Evolutionary conservation across 2,329 filamentous ascomycete genomes (phyloP).

Genomic region (Cladosporium sp.): DNA sequence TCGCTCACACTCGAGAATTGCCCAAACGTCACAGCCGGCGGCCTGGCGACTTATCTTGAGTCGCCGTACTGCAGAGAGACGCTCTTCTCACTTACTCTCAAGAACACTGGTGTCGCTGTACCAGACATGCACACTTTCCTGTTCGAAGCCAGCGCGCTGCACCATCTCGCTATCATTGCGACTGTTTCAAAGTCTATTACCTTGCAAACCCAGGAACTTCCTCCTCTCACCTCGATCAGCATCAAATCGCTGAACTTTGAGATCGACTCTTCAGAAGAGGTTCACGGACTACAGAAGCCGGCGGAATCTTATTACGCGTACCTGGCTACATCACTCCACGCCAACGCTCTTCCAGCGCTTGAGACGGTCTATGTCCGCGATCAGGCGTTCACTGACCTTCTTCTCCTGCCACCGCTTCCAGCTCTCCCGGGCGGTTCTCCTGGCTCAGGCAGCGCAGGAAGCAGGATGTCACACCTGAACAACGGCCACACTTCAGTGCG

Average conservation of each 20-base stretch:
- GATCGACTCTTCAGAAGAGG: slow-evolving; percentile 61
- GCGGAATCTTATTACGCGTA: slow-evolving; percentile 73
- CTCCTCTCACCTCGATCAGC: slow-evolving; percentile 63
- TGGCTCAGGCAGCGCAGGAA: slow-evolving; percentile 30
- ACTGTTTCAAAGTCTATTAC: slow-evolving; percentile 56
- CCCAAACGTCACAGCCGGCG: slow-evolving; percentile 66
- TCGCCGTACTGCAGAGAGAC: slow-evolving; percentile 55
- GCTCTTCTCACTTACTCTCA: slow-evolving; percentile 66
- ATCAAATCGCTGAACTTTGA: slow-evolving; percentile 77
- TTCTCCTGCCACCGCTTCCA: slow-evolving; percentile 67
- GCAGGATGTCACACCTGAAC: slow-evolving; percentile 19
- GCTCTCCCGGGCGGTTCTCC: slow-evolving; percentile 39
- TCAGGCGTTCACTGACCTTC: slow-evolving; percentile 72
- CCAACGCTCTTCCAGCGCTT: slow-evolving; percentile 68
- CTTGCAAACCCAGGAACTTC: slow-evolving; percentile 46
- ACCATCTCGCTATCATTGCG: slow-evolving; percentile 55
- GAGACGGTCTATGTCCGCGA: slow-evolving; percentile 81
- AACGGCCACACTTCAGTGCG: slow-evolving; percentile 20
- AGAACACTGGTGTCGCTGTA: slow-evolving; percentile 65
- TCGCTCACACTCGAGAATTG: slow-evolving; percentile 69
- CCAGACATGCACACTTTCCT: slow-evolving; percentile 59
- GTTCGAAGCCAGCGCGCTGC: slow-evolving; percentile 53
- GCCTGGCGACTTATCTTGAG: slow-evolving; percentile 65
- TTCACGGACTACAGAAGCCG: slow-evolving; percentile 54
- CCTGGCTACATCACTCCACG: slow-evolving; percentile 75